A percentile compares a stretch with the other conserved stretches of the same genome.
phyloP scores from a whole-genome alignment of 2,329 filamentous ascomycete species.

The Fusarium sp. region DNA sequence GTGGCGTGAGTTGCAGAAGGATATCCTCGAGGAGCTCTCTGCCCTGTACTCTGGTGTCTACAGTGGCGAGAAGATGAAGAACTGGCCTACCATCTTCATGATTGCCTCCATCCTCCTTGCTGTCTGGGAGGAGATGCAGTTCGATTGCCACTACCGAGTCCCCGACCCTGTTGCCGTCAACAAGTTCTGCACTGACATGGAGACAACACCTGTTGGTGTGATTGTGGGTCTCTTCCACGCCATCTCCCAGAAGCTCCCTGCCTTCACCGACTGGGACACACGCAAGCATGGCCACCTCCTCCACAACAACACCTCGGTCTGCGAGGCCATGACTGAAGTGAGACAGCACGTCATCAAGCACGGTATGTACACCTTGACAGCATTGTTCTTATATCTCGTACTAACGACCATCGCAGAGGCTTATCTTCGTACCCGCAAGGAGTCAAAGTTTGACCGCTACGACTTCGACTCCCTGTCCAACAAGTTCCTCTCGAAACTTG shows the following conservation, averaged over 20 bases:
- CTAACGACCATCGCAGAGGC: slow-evolving; percentile 68
- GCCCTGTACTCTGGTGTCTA: slow-evolving; percentile 96
- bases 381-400: neutral
- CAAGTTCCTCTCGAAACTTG: slow-evolving; percentile 96
- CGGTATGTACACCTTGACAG: slow-evolving; percentile 70
- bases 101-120: slow-evolving; percentile 90
- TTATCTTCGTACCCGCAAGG: slow-evolving; percentile 83
- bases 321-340: slow-evolving; percentile 96
- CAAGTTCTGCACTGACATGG: slow-evolving; percentile 98
- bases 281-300: slow-evolving; percentile 89
- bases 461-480: slow-evolving; percentile 97
- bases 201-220: slow-evolving; percentile 93
- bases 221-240: slow-evolving; percentile 97
- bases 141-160: slow-evolving; percentile 95
- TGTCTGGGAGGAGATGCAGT: slow-evolving; percentile 99
- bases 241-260: slow-evolving; percentile 94
- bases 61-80: slow-evolving; percentile 96
- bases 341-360: slow-evolving; percentile 92
- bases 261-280: slow-evolving; percentile 94
- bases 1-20: slow-evolving; percentile 98
- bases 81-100: slow-evolving; percentile 99
- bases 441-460: slow-evolving; percentile 85
- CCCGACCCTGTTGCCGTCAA: slow-evolving; percentile 85
- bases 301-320: slow-evolving; percentile 90
- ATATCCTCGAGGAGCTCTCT: slow-evolving; percentile 93